A percentile compares a stretch with the other conserved stretches of the same genome.
These are phyloP conservation scores for Fusarium virguliforme DNA, from an alignment of 2,329 filamentous ascomycete genomes.

Conservation along the genomic window DNA sequence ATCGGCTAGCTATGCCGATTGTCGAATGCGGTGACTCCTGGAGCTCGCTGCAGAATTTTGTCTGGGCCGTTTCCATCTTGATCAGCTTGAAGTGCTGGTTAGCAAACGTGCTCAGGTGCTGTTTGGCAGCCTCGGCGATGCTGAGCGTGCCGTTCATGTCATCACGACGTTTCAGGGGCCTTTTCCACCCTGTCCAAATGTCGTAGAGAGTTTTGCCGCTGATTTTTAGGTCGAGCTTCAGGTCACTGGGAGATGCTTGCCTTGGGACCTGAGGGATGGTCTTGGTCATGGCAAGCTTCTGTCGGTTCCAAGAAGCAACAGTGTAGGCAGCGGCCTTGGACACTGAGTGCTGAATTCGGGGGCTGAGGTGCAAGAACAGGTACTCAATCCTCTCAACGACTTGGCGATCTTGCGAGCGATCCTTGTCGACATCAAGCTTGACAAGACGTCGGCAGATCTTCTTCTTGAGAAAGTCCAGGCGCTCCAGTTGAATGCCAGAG, in stretches of 20 bases:
- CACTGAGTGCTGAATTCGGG: conserved; percentile 26
- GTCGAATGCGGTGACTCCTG: background rate
- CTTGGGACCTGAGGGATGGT: conserved; percentile 42
- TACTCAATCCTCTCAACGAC: conserved; percentile 33
- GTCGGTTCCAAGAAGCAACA: conserved; percentile 39
- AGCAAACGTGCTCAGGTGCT: conserved; percentile 38
- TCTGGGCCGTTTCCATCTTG: conserved; percentile 24
- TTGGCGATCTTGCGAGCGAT: conserved; percentile 23
- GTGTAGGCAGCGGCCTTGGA: conserved; percentile 33
- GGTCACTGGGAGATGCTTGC: conserved; percentile 36
- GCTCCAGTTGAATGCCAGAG: conserved; percentile 34
- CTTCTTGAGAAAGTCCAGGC: conserved; percentile 44
- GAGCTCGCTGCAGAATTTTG: conserved; percentile 22
- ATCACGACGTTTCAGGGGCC: conserved; percentile 11
- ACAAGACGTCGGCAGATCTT: conserved; percentile 49
- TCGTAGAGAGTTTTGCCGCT: conserved; percentile 31
- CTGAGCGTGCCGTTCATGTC: conserved; percentile 17
- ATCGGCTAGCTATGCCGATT: conserved; percentile 19
- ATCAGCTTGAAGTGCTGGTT: conserved; percentile 35
- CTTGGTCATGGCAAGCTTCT: conserved; percentile 45
- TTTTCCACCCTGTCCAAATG: conserved; percentile 32
- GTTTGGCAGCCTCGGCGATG: conserved; percentile 40
- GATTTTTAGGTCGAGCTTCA: conserved; percentile 37
- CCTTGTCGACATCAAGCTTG: conserved; percentile 47
- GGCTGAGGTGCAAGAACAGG: conserved; percentile 36